A percentile compares a stretch with the other conserved stretches of the same genome.
Evolutionary conservation across 139 green algal species (phyloP).

Genomic region (Asterochloris erici): DNA sequence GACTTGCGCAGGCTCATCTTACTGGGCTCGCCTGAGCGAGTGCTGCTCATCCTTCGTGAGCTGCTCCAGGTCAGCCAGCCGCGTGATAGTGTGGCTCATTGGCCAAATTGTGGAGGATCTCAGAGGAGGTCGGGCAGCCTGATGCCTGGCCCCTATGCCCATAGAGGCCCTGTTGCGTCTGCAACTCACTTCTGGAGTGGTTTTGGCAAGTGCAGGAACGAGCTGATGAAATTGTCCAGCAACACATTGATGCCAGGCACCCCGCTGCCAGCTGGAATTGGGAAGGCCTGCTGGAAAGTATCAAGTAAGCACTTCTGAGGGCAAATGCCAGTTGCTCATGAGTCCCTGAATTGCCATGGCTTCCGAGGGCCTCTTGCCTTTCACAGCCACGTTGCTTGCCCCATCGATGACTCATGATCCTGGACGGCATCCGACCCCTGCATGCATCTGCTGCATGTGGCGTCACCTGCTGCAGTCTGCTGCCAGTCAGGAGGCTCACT

Average conservation of each 20-base stretch:
- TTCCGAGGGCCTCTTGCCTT: not conserved
- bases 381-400: not conserved
- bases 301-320: not conserved
- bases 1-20: slow-evolving; percentile 18
- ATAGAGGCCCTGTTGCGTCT: not conserved
- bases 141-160: not conserved
- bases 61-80: slow-evolving; percentile 22
- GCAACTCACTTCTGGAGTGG: not conserved
- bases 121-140: not conserved
- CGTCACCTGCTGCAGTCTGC: not conserved
- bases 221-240: not conserved
- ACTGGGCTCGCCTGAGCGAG: slow-evolving; percentile 1
- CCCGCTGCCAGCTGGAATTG: not conserved
- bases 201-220: not conserved
- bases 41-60: slow-evolving; percentile 4
- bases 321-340: not conserved
- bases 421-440: not conserved
- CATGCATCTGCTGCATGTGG: not conserved
- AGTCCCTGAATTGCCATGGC: too few species aligned
- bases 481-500: not conserved
- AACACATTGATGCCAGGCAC: not conserved
- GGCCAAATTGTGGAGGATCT: not conserved
- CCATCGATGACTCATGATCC: not conserved
- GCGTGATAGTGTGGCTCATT: not conserved
- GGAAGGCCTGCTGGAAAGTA: not conserved